Base-by-base conservation (phyloP, 139 green algal genomes). In the Zygnema circumcarinatum region DNA sequence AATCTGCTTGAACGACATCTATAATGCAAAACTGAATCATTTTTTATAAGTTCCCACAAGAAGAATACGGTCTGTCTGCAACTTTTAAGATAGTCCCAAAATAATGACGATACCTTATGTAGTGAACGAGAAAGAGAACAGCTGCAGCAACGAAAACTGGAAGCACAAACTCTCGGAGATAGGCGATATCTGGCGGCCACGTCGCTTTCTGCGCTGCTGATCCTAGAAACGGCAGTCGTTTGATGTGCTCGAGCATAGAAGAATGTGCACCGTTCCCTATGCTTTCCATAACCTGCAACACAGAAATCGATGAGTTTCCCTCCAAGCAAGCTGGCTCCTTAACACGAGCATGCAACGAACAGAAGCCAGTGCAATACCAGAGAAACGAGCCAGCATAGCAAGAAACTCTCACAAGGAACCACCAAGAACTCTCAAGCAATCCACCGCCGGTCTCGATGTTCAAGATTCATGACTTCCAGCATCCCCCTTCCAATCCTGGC, bases 111-210 rank as follows among this genome's bases (percentile, higher is more conserved):
- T 78, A 78, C 69, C 69, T 78, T 3, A 78, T 52, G 16, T 78
- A 78, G 69, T 78, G 69, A 38, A 78, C 36, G 16, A 78, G 69
- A 78, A 78, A 52, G 16, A 78, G 69, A 78, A 41, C 16, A 16
- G 69, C 69, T 22, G 35, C 35, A 52, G 69, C 69, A 7, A 41
- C 69, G 16, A 41, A 39, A 20, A 78, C 16, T 78, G 69, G 69
- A 78, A 78, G 16, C 11, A 78, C 35, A 78, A 78, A 78, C 16
- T 78, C 69, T 41, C 36, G 7, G 7, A 41, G 11, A 20, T 78
- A 78, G 7, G 7, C 69, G 3, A 16, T 20, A 78, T 11, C 11
- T 7, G 69, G 69, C 36, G 69, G 69, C 69, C 69, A 78, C 7
- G 69, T 78, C 7, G 69, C 69, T 16, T 78, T 41, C 16, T 39